Evolutionary conservation across 176 grass and related monocot species (phyloP).

Genomic region (Ampelocalamus luodianensis): DNA sequence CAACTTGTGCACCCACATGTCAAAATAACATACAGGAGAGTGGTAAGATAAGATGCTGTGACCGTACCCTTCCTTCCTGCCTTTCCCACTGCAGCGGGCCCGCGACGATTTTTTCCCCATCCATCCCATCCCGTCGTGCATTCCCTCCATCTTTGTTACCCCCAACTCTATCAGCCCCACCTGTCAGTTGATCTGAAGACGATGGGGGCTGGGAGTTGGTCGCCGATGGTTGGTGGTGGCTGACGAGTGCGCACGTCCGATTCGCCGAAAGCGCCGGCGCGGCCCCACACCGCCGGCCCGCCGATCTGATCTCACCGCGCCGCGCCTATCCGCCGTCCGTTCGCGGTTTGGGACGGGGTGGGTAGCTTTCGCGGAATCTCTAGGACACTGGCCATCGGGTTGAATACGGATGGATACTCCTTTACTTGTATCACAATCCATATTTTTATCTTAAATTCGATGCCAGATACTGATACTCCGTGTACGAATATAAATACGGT

Average conservation of each 20-base stretch:
- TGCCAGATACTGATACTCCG: too few relatives aligned
- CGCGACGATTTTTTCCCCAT: not conserved
- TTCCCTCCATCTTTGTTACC: too few relatives aligned
- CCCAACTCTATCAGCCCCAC: fast-evolving
- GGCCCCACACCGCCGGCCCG: not conserved
- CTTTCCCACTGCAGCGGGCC: not conserved
- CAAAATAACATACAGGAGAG: not conserved
- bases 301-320: not conserved
- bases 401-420: too few relatives aligned
- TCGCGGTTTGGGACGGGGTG: too few relatives aligned
- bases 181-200: not conserved
- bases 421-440: too few relatives aligned
- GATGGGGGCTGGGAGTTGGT: not conserved
- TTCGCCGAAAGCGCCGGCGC: not conserved
- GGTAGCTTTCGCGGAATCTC: not conserved
- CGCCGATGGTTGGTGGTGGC: too few relatives aligned
- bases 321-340: not conserved
- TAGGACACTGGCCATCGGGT: not conserved
- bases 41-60: not conserved
- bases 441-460: too few relatives aligned
- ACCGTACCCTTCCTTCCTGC: not conserved
- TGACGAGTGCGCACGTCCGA: not conserved
- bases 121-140: not conserved
- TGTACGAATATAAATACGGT: too few relatives aligned
- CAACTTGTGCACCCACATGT: not conserved